These are phyloP conservation scores for Colletotrichum lini DNA, from an alignment of 2,329 filamentous ascomycete genomes.

Conservation along the genomic window DNA sequence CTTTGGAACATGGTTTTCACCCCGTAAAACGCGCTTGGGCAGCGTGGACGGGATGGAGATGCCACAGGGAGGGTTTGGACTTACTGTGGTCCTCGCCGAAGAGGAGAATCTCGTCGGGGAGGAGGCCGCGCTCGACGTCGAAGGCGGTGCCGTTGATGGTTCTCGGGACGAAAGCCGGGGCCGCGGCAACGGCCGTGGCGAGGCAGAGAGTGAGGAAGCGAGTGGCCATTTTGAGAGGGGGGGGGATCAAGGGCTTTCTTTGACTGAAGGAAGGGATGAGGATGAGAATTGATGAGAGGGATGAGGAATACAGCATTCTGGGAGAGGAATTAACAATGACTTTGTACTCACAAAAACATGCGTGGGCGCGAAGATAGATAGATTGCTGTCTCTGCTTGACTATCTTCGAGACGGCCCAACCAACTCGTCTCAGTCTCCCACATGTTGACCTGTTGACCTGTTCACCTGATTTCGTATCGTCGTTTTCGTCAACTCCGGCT, in stretches of 20 bases:
- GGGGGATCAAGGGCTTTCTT: too few relatives aligned
- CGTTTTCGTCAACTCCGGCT: not conserved
- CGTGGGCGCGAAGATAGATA: too few relatives aligned
- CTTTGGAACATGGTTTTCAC: too few relatives aligned
- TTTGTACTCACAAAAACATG: too few relatives aligned
- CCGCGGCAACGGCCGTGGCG: conserved; percentile 14
- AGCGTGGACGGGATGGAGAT: too few relatives aligned
- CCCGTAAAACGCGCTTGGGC: too few relatives aligned
- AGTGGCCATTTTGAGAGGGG: conserved; percentile 1
- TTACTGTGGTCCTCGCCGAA: conserved; percentile 26
- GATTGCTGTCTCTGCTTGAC: too few relatives aligned
- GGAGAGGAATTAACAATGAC: not conserved
- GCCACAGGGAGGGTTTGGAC: not conserved
- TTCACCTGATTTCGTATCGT: not conserved
- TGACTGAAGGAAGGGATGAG: too few relatives aligned
- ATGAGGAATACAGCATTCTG: not conserved
- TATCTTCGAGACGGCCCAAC: too few relatives aligned
- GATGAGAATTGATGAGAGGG: not conserved
- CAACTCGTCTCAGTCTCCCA: too few relatives aligned
- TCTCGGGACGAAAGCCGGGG: conserved; percentile 17
- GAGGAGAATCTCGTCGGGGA: conserved; percentile 25
- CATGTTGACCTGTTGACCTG: too few relatives aligned
- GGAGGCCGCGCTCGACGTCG: conserved; percentile 15
- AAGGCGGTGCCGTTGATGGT: conserved; percentile 25
- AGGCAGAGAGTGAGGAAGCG: conserved; percentile 32